Percentiles rank a stretch among this genome's conserved stretches.
These are phyloP conservation scores for Zizania latifolia DNA, from an alignment of 176 grass and related monocot genomes.

Conservation along the genomic window DNA sequence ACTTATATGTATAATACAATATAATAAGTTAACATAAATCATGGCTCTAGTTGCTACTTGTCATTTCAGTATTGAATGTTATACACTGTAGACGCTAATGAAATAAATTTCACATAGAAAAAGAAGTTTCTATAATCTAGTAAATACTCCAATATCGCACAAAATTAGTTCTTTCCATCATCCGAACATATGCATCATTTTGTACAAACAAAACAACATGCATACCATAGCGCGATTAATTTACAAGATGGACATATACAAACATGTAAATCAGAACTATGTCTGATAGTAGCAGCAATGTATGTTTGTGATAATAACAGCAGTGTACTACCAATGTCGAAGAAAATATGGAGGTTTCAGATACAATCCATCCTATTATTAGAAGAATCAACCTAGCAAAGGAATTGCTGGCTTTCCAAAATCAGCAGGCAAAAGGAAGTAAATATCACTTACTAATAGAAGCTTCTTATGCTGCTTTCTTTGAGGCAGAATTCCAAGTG, in stretches of 20 bases:
- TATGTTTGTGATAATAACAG: neutral
- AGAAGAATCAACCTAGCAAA: slow-evolving; percentile 20
- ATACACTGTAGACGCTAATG: neutral
- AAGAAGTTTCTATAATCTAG: neutral
- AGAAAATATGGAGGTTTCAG: neutral
- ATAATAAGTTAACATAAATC: neutral
- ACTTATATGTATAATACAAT: neutral
- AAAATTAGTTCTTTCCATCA: neutral
- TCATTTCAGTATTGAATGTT: neutral
- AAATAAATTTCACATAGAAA: neutral
- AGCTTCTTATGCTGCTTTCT: slow-evolving; percentile 99
- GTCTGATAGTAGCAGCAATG: neutral
- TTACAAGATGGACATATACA: neutral
- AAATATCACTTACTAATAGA: slow-evolving; percentile 62
- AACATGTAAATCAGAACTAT: neutral
- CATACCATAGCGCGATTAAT: neutral
- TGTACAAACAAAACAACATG: neutral
- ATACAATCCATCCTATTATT: neutral
- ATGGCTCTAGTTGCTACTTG: neutral
- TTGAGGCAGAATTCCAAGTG: slow-evolving; percentile 98
- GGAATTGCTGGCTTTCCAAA: slow-evolving; percentile 14
- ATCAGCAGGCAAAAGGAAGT: slow-evolving; percentile 10
- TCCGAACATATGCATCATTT: neutral
- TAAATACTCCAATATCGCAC: neutral
- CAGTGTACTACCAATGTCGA: slow-evolving; percentile 7